Percentiles rank a stretch among this genome's conserved stretches.
Evolutionary conservation across 768 basidiomycete species (phyloP).

Genomic region (Tulasnella sp.): DNA sequence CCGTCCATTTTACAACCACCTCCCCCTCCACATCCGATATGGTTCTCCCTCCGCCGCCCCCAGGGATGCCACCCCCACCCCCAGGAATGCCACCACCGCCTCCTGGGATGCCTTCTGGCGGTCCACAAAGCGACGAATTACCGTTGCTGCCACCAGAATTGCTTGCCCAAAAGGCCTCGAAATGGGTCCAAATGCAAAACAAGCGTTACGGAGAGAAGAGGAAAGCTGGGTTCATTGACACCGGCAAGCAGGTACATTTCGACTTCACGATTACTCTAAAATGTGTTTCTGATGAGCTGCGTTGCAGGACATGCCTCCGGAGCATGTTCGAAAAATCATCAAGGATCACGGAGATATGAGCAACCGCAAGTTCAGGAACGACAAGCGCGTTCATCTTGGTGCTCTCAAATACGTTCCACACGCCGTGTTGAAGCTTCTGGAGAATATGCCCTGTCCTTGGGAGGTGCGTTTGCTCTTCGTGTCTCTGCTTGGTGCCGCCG

Average conservation of each 20-base stretch:
- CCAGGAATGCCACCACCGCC: constrained; percentile 25
- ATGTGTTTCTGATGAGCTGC: background rate
- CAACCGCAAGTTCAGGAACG: constrained; percentile 96
- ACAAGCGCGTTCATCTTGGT: constrained; percentile 98
- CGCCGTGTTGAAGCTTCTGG: constrained; percentile 96
- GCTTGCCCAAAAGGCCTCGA: constrained; percentile 84
- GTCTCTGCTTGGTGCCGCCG: background rate
- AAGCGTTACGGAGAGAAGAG: constrained; percentile 87
- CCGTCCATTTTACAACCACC: constrained; percentile 7
- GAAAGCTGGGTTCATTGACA: constrained; percentile 79
- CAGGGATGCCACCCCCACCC: constrained; percentile 24
- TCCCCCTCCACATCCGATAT: background rate
- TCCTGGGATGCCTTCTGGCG: constrained; percentile 21
- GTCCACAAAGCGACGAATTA: background rate
- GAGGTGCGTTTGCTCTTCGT: constrained; percentile 33
- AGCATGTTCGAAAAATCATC: constrained; percentile 98
- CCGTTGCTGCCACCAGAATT: constrained; percentile 46
- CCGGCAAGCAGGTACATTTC: constrained; percentile 74
- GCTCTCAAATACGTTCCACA: constrained; percentile 95
- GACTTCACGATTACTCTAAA: background rate
- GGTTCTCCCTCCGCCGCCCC: constrained; percentile 4
- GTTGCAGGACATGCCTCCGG: constrained; percentile 82
- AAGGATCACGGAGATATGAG: constrained; percentile 99
- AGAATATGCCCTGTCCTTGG: constrained; percentile 97
- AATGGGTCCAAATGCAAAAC: constrained; percentile 91